Percentiles rank a stretch among this genome's conserved stretches.
phyloP scores from a whole-genome alignment of 345 rosid species.

The Brassica carinata region DNA sequence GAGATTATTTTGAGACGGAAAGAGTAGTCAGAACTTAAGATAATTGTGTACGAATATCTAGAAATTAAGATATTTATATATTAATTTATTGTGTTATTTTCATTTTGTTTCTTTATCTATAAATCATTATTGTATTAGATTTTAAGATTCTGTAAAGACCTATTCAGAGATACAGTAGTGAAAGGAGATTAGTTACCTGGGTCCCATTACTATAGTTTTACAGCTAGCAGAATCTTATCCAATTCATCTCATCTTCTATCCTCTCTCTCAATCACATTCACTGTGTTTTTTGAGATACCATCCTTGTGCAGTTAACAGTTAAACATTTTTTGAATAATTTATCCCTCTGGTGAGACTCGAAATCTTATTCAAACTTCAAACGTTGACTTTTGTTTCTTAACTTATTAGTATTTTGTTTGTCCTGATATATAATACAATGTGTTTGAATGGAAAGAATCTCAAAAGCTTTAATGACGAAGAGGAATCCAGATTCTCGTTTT shows the following conservation, averaged over 20 bases:
- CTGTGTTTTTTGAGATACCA: neutral
- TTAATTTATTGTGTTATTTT: no score
- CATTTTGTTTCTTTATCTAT: neutral
- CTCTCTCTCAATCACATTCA: neutral
- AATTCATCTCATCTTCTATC: neutral
- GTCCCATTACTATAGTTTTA: neutral
- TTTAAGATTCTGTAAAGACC: neutral
- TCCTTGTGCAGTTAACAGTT: neutral
- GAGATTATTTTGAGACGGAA: no score
- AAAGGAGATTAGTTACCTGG: slow-evolving; percentile 9
- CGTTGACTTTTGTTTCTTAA: neutral
- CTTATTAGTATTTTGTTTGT: neutral
- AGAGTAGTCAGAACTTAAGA: no score
- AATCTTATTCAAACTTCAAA: neutral
- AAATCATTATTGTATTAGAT: neutral
- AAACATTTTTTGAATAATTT: neutral
- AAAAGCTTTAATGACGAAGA: neutral
- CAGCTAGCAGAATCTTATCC: slow-evolving; percentile 25
- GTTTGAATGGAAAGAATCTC: neutral
- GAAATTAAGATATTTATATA: no score
- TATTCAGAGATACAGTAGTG: neutral
- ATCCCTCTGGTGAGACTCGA: neutral
- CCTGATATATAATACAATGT: neutral
- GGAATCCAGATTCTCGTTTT: neutral
- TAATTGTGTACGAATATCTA: no score